phyloP scores from a whole-genome alignment of 805 yeast species.

The Wickerhamomyces sydowiorum region DNA sequence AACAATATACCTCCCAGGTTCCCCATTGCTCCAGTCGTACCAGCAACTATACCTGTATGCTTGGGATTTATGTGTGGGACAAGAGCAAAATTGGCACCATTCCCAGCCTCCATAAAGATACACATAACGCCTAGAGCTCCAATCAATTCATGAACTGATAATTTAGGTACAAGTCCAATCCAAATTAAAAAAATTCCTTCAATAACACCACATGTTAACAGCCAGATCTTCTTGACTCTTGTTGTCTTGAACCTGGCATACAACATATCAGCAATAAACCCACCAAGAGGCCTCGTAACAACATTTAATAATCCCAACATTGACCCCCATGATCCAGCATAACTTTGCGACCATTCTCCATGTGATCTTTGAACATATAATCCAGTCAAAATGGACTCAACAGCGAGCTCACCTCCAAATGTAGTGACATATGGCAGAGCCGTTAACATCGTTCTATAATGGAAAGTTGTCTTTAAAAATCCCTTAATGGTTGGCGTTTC shows the following conservation, averaged over 20 bases:
- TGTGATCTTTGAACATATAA: slow-evolving; percentile 17
- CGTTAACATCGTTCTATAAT: slow-evolving; percentile 24
- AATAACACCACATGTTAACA: slow-evolving; percentile 23
- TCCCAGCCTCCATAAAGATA: slow-evolving; percentile 32
- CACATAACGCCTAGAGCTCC: slow-evolving; percentile 26
- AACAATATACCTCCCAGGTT: slow-evolving; percentile 31
- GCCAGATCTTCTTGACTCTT: slow-evolving; percentile 28
- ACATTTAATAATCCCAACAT: slow-evolving; percentile 27
- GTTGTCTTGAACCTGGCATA: slow-evolving; percentile 24
- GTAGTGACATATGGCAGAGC: slow-evolving; percentile 23
- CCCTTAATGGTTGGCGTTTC: slow-evolving; percentile 19
- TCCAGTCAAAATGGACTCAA: slow-evolving; percentile 22
- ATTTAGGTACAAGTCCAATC: slow-evolving; percentile 26
- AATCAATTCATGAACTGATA: slow-evolving; percentile 25
- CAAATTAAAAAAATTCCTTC: slow-evolving; percentile 29
- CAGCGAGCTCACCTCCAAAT: slow-evolving; percentile 27
- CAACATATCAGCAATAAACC: slow-evolving; percentile 24
- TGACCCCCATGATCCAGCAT: slow-evolving; percentile 27
- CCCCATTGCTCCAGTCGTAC: slow-evolving; percentile 31
- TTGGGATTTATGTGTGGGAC: slow-evolving; percentile 30
- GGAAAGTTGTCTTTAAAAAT: slow-evolving; percentile 13
- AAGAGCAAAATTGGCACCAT: slow-evolving; percentile 31
- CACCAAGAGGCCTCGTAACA: slow-evolving; percentile 26
- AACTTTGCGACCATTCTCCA: slow-evolving; percentile 15
- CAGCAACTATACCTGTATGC: slow-evolving; percentile 32